Percentiles rank a stretch among this genome's conserved stretches.
phyloP scores from a whole-genome alignment of 345 rosid genomes.

The Euphorbia lathyris region DNA sequence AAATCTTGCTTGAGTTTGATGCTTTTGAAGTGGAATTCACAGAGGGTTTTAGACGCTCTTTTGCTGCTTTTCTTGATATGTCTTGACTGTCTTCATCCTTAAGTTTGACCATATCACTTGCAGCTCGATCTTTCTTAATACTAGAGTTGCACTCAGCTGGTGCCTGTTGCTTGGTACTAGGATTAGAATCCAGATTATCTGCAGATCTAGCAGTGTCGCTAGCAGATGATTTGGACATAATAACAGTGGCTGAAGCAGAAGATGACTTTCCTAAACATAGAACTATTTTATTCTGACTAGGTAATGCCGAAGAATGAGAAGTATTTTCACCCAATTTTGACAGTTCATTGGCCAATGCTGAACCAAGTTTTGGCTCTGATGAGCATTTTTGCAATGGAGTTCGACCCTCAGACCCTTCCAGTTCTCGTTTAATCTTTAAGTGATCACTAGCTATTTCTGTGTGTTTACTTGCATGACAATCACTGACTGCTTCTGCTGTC shows the following conservation, averaged over 20 bases:
- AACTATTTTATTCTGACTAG: conserved; percentile 40
- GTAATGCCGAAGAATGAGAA: conserved; percentile 29
- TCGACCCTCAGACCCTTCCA: conserved; percentile 33
- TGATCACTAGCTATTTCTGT: conserved; percentile 27
- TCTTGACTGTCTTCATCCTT: conserved; percentile 44
- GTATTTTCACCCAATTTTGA: conserved; percentile 36
- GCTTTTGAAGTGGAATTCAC: conserved; percentile 39
- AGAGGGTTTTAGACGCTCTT: conserved; percentile 44
- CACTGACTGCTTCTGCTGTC: conserved; percentile 41
- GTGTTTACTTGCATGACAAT: conserved; percentile 32
- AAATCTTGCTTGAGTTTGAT: conserved; percentile 48
- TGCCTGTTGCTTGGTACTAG: conserved; percentile 36
- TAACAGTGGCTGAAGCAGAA: conserved; percentile 31
- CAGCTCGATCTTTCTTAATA: conserved; percentile 44
- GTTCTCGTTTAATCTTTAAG: conserved; percentile 34
- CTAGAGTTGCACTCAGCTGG: conserved; percentile 32
- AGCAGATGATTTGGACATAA: conserved; percentile 38
- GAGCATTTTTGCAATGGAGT: conserved; percentile 28
- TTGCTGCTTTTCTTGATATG: conserved; percentile 36
- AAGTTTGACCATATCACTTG: conserved; percentile 36
- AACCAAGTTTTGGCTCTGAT: conserved; percentile 37
- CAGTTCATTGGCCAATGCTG: conserved; percentile 36
- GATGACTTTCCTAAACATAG: conserved; percentile 49
- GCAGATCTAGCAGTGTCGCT: conserved; percentile 40
- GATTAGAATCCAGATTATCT: conserved; percentile 41